Base-by-base conservation (phyloP, 1,284 basidiomycete genomes). In the Trichosporon faecale region DNA sequence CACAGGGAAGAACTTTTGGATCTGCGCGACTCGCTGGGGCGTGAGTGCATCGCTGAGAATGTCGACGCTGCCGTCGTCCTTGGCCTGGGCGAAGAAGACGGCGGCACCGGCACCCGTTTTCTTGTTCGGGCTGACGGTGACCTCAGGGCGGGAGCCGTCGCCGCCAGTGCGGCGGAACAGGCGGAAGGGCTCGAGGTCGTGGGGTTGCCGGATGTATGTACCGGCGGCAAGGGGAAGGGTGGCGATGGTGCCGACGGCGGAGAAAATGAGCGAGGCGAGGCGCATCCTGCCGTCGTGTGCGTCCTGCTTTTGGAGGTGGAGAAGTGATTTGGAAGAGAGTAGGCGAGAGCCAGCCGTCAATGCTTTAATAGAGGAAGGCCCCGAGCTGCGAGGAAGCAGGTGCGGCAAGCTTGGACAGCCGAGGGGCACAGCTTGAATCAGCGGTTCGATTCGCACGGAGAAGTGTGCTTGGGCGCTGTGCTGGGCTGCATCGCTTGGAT, bases 1-100 rank as follows among this genome's bases (percentile, higher is more conserved):
- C 31, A 14, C 33, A 18, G 11, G 4, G 61, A 67, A 52, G 49
- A 33, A n/a, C 12, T 52, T 37, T 37, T 23, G 23, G 9, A 57
- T 27, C 8, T n/a, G 27, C 4, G 52, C 27, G 4, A 33, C 37
- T 16, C 60, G 66, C n/a, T 63, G 27, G 2, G 37, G 9, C 11
- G 12, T 40, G 25, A 67, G 40, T 18, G 14, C n/a, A 23, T 66
- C 57, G 8, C 64, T 40, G 27, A 66, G 55, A 18, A 68, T 52
- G 27, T 14, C 25, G 21, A 18, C 3, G 27, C n/a, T 23, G 14
- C n/a, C 46, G 16, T 37, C 29, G 29, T 18, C 18, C 18, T 31
- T 11, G 2, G 57, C 16, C 29, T 61, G 57, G 16, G 29, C 29
- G 6, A 31, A 16, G 16, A 61, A n/a, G 21, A 61, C 57, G 11